phyloP scores from a whole-genome alignment of 2,329 filamentous ascomycete species.

The Pestalotiopsis fici region DNA sequence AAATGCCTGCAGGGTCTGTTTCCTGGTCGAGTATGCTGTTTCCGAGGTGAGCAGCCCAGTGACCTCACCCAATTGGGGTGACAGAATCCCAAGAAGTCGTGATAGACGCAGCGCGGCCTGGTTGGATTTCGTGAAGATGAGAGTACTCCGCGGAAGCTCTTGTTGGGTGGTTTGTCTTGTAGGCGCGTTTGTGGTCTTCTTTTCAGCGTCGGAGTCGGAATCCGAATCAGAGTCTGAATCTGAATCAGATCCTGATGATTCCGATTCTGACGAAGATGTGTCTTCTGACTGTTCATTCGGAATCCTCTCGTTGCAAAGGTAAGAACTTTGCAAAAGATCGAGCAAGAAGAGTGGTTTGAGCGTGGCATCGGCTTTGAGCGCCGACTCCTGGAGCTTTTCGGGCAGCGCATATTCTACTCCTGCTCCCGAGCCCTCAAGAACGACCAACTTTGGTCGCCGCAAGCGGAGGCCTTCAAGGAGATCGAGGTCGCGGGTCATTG shows the following conservation, averaged over 20 bases:
- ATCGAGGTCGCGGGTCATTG: slow-evolving; percentile 84
- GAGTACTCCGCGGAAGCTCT: slow-evolving; percentile 42
- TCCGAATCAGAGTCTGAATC: slow-evolving; percentile 33
- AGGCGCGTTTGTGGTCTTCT: background rate
- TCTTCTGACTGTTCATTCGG: slow-evolving; percentile 28
- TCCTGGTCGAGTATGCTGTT: slow-evolving; percentile 69
- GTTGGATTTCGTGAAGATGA: slow-evolving; percentile 91
- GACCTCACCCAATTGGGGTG: slow-evolving; percentile 54
- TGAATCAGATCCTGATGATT: slow-evolving; percentile 33
- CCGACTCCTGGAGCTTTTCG: slow-evolving; percentile 61
- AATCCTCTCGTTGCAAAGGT: slow-evolving; percentile 37
- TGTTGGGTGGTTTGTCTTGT: slow-evolving; percentile 15
- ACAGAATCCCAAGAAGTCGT: slow-evolving; percentile 71
- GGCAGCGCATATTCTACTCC: slow-evolving; percentile 59
- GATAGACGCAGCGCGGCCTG: slow-evolving; percentile 86
- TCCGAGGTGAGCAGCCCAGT: slow-evolving; percentile 78
- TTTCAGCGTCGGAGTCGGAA: slow-evolving; percentile 22
- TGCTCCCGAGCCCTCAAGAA: slow-evolving; percentile 61
- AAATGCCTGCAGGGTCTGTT: slow-evolving; percentile 70
- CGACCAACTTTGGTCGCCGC: slow-evolving; percentile 71
- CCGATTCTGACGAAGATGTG: slow-evolving; percentile 28
- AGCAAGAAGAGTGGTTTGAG: slow-evolving; percentile 86
- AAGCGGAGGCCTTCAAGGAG: slow-evolving; percentile 76
- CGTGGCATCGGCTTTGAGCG: slow-evolving; percentile 68
- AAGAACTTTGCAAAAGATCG: slow-evolving; percentile 64